phyloP scores from a whole-genome alignment of 1,284 basidiomycete genomes.

The Tilletia caries region DNA sequence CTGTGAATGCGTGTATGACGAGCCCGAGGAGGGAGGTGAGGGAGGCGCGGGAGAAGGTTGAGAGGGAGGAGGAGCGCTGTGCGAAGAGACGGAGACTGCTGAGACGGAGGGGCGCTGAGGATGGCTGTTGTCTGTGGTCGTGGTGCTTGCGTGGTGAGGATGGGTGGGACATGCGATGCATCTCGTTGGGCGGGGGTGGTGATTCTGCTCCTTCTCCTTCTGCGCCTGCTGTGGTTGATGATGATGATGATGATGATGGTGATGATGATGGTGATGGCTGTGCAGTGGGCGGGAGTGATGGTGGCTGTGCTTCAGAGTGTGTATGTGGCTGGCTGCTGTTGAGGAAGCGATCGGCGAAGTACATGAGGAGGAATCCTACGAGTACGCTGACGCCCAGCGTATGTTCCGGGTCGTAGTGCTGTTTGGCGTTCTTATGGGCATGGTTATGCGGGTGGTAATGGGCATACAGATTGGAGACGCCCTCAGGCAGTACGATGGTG shows the following conservation, averaged over 20 bases:
- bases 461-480: constrained; percentile 28
- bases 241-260: background rate
- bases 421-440: background rate
- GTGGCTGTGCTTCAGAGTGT: constrained; percentile 8
- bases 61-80: background rate
- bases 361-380: constrained; percentile 49
- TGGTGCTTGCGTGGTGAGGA: background rate
- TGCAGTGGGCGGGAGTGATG: background rate
- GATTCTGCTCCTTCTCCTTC: no score
- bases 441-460: background rate
- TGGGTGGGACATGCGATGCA: background rate
- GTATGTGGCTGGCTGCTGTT: constrained; percentile 10
- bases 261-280: constrained; percentile 5
- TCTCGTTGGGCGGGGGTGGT: background rate
- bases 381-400: constrained; percentile 40
- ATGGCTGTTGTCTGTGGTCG: background rate
- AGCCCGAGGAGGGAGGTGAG: constrained; percentile 42
- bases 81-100: background rate
- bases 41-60: constrained; percentile 20
- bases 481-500: constrained; percentile 51
- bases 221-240: no score
- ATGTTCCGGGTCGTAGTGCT: constrained; percentile 26
- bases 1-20: constrained; percentile 46
- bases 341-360: constrained; percentile 33
- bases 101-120: background rate